Base-by-base conservation (phyloP, 2,329 filamentous ascomycete species). In the Aspergillus ruber region DNA sequence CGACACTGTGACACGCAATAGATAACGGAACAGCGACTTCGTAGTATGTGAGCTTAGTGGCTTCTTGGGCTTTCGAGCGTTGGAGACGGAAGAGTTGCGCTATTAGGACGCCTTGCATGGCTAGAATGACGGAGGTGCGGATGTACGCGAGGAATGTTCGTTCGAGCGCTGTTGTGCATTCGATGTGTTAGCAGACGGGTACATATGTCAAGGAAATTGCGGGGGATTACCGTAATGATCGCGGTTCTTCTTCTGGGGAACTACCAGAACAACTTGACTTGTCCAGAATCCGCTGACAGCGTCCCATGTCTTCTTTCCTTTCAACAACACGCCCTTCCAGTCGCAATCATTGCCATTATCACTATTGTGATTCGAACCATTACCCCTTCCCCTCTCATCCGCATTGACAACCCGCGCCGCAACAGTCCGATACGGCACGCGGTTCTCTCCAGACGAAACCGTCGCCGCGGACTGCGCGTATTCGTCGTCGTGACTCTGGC, bases 231-330 rank as follows among this genome's bases (percentile, higher is more conserved):
- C 69, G 46, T 67, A 68, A 56, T 72, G 64, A 55, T 72, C 69
- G 3, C 69, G 61, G 53, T 71, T 71, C 21, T 59, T 66, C 49
- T 68, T 68, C 44, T 69, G 66, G 9, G 66, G 53, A 12, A 72
- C 68, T 0, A 61, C 65, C 51, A 71, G 42, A 4, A 59, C 61
- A 6, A 72, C 62, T 53, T 70, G 49, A n/a, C 68, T 95, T 84
- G 53, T 85, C 88, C 69, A 98, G 93, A 38, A 97, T 80, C 60
- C 91, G 81, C 48, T 82, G 73, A 71, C 90, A 88, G 55, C 81
- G 76, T 21, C 83, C 81, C 13, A 74, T 64, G 1, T 85, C 9
- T 29, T 12, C 25, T 29, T 29, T 83, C 23, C 83, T 74, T 56
- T 56, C 3, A 18, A 12, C 21, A 29, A 5, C 4, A 29, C 36